A percentile compares a stretch with the other conserved stretches of the same genome.
These are phyloP conservation scores for Umbelopsis sp. DNA, from an alignment of 371 early-diverging fungal genomes.

Conservation along the genomic window DNA sequence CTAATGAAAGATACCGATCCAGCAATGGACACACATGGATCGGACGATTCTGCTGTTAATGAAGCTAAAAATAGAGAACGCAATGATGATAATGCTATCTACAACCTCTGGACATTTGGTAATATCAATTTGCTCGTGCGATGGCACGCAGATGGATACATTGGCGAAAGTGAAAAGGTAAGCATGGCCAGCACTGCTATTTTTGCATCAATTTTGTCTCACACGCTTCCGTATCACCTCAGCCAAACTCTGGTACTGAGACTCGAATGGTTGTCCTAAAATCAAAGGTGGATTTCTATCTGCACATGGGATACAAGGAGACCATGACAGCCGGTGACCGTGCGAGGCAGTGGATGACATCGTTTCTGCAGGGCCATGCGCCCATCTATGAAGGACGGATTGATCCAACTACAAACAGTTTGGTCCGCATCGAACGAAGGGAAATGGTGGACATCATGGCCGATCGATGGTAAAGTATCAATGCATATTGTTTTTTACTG, in stretches of 20 bases:
- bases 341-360: conserved; percentile 28
- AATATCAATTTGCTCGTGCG: conserved; percentile 27
- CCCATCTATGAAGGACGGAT: conserved; percentile 25
- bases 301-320: conserved; percentile 22
- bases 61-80: neutral
- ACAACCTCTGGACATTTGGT: conserved; percentile 33
- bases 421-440: conserved; percentile 25
- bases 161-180: neutral
- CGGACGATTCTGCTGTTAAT: neutral
- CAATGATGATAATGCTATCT: conserved; percentile 28
- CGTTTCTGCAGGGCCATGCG: conserved; percentile 32
- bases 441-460: conserved; percentile 35
- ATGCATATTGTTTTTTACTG: neutral
- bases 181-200: neutral
- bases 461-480: conserved; percentile 22
- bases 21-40: neutral
- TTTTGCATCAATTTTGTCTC: no score
- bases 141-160: conserved; percentile 25
- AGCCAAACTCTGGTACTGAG: neutral
- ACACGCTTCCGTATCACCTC: no score
- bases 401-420: conserved; percentile 24
- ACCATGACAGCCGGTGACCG: conserved; percentile 25
- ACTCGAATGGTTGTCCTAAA: conserved; percentile 20
- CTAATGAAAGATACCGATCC: neutral
- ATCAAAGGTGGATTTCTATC: conserved; percentile 29